Conservation (phyloP, 352 stramenopile genomes). For the Phytophthora capsici region DNA sequence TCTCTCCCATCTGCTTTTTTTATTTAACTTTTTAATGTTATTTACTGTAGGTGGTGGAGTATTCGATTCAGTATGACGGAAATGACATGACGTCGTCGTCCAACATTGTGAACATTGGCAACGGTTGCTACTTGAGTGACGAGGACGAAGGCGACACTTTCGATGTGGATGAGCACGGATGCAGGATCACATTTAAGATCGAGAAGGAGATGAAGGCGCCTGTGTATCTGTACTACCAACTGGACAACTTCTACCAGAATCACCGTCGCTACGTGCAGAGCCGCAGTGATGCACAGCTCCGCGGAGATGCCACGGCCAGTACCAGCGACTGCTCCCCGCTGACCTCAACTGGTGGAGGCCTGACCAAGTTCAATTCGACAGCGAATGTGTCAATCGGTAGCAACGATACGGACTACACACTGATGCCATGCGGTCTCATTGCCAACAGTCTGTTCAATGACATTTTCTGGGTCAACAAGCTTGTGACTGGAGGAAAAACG, state of each 20-base stretch:
- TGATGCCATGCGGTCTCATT: constrained; percentile 99
- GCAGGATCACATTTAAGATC: constrained; percentile 88
- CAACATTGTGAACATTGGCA: constrained; percentile 66
- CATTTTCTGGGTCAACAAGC: constrained; percentile 88
- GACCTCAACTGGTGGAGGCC: constrained; percentile 35
- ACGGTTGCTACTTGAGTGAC: constrained; percentile 64
- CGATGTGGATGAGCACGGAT: constrained; percentile 61
- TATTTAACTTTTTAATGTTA: constrained; percentile 6
- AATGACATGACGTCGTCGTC: constrained; percentile 54
- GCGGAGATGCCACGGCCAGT: constrained; percentile 65
- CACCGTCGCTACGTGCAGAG: constrained; percentile 95
- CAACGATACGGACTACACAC: constrained; percentile 55
- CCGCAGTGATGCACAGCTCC: constrained; percentile 91
- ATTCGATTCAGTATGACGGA: constrained; percentile 91
- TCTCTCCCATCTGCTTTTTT: constrained; percentile 10
- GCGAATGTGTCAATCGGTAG: constrained; percentile 36
- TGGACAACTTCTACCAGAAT: constrained; percentile 99
- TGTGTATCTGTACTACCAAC: constrained; percentile 98
- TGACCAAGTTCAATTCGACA: constrained; percentile 84
- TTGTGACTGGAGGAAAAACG: constrained; percentile 46
- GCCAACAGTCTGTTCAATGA: constrained; percentile 99
- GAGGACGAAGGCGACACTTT: constrained; percentile 77
- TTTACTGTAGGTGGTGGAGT: constrained; percentile 80
- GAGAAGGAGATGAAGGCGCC: constrained; percentile 95
- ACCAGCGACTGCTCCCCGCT: constrained; percentile 88